These are phyloP conservation scores for Stygiomarasmius scandens DNA, from an alignment of 1,284 basidiomycete genomes.

Conservation along the genomic window DNA sequence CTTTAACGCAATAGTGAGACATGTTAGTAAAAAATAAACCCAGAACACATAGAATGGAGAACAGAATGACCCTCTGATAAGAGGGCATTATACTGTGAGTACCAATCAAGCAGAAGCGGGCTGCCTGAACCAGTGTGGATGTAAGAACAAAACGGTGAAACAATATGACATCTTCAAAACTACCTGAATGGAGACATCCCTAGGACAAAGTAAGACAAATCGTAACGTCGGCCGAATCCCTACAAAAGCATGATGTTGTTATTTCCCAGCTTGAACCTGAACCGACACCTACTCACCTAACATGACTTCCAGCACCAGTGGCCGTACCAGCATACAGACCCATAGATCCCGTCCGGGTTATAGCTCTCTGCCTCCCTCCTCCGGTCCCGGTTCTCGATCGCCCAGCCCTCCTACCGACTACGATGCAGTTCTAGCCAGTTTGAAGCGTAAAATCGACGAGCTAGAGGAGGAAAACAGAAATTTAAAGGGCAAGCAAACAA, in stretches of 20 bases:
- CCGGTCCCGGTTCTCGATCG: too few species aligned
- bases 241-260: background rate
- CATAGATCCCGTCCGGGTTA: background rate
- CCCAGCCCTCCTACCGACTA: too few species aligned
- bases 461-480: too few species aligned
- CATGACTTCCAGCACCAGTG: background rate
- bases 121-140: too few species aligned
- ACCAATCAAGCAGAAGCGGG: too few species aligned
- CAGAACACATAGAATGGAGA: background rate
- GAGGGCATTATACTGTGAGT: background rate
- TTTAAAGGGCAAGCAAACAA: too few species aligned
- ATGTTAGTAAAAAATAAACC: background rate
- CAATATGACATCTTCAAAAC: too few species aligned
- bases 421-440: too few species aligned
- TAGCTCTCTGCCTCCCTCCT: too few species aligned
- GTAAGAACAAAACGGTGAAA: too few species aligned
- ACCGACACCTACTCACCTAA: background rate
- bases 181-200: background rate
- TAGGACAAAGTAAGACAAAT: background rate
- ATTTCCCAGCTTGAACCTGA: background rate
- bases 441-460: too few species aligned
- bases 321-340: too few species aligned
- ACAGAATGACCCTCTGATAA: background rate
- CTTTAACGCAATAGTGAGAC: constrained; percentile 2
- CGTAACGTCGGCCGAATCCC: background rate